These are phyloP conservation scores for Nephelium lappaceum DNA, from an alignment of 345 rosid species.

Conservation along the genomic window DNA sequence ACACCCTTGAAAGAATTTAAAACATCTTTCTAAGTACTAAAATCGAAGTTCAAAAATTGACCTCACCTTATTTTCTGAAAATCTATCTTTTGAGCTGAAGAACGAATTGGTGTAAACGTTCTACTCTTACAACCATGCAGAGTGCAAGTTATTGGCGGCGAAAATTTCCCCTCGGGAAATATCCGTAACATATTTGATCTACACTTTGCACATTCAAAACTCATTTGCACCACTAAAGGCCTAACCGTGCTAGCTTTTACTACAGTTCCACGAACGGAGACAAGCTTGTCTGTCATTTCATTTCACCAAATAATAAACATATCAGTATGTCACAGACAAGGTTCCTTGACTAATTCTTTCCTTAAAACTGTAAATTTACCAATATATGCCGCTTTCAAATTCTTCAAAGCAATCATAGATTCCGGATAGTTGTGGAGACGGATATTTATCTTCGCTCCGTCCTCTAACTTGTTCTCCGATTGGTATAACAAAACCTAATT, in stretches of 20 bases:
- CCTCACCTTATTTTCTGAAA: constrained; percentile 90
- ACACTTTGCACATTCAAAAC: constrained; percentile 77
- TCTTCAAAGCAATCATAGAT: constrained; percentile 80
- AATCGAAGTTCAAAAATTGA: neutral
- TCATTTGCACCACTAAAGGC: constrained; percentile 79
- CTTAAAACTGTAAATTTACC: constrained; percentile 47
- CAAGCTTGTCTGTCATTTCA: constrained; percentile 75
- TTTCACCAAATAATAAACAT: constrained; percentile 18
- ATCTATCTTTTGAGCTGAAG: constrained; percentile 76
- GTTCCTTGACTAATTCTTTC: neutral
- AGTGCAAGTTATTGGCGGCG: constrained; percentile 71
- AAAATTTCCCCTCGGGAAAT: constrained; percentile 92
- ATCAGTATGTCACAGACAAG: neutral
- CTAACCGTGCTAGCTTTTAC: constrained; percentile 87
- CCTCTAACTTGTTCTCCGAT: constrained; percentile 44
- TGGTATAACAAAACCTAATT: constrained; percentile 48
- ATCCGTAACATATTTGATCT: constrained; percentile 56
- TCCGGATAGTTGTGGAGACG: constrained; percentile 83
- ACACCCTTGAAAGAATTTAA: constrained; percentile 1
- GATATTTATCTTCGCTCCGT: constrained; percentile 60
- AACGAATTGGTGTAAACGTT: constrained; percentile 69
- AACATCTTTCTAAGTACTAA: neutral
- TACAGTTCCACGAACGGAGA: constrained; percentile 84
- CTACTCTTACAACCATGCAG: constrained; percentile 88
- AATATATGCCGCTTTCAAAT: constrained; percentile 90